Conservation (phyloP, 73 alveolate species). For the Blepharisma japonicum region DNA sequence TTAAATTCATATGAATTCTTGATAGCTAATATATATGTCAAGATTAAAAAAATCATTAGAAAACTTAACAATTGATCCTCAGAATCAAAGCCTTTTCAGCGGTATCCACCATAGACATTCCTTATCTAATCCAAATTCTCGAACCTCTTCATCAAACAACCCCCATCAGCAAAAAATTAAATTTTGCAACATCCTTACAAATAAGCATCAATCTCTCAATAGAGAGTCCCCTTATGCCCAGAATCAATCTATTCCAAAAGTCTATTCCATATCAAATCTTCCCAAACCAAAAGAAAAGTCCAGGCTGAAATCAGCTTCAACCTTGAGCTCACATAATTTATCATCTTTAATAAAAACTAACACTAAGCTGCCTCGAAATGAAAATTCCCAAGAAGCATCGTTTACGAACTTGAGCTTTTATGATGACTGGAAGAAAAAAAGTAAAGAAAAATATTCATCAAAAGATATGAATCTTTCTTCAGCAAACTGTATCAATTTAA, state of each 20-base stretch:
- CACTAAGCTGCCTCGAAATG: background rate
- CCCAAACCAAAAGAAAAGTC: background rate
- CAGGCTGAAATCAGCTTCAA: background rate
- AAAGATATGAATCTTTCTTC: no score
- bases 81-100: no score
- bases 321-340: background rate
- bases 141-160: no score
- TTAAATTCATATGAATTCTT: no score
- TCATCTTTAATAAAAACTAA: background rate
- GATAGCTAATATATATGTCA: no score
- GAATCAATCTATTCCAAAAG: background rate
- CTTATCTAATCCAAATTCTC: no score
- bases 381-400: background rate
- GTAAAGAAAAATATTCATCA: background rate
- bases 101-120: no score
- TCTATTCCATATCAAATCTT: background rate
- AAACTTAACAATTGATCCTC: no score
- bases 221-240: background rate
- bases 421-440: background rate
- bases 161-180: no score
- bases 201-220: background rate
- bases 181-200: no score
- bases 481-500: no score
- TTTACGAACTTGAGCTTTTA: background rate
- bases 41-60: no score